Base-by-base conservation (phyloP, 148 eudicot species). In the Salicornia ramosissima region DNA sequence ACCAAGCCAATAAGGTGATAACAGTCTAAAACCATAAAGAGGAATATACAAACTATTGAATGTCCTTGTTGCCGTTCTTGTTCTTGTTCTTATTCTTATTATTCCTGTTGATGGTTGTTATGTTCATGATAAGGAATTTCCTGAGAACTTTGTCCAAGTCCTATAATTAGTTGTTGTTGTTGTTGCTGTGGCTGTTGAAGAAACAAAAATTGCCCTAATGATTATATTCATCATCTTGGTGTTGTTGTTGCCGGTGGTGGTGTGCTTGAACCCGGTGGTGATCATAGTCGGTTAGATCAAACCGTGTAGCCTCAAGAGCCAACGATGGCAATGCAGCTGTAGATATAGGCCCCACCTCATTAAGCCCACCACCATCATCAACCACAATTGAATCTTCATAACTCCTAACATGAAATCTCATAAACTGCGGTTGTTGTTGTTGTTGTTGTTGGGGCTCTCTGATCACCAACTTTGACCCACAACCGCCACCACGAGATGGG, bases 191-290 rank as follows among this genome's bases (percentile, higher is more conserved):
- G 75, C 24, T 71, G 79, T 31, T 75, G 83, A 26, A 80, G 79
- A 7, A 75, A 51, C 58, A 80, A 30, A 31, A 67, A 39, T 4
- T 70, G 66, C 26, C 67, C 78, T 16, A 75, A 75, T 19, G 68
- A 71, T n/a, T n/a, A n/a, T n/a, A n/a, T 25, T 71, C 70, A 42
- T 71, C 70, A 34, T 71, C 71, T 64, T 68, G 74, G 34, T 68
- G 81, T 47, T 75, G 86, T 29, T 80, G 80, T 6, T 82, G 92
- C 49, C 71, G 86, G 34, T 80, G 80, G 4, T 82, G 92, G 33
- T 68, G 64, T 4, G 56, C 64, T 3, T 47, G 67, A 0, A 71
- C 24, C 49, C 8, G 40, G 5, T 83, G 40, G 5, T 83, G 91
- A 59, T 64, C 80, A 59, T 80, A 78, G 21, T 69, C 50, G 29